Conservation (phyloP, 2,329 filamentous ascomycete species). For the Diaporthe amygdali region DNA sequence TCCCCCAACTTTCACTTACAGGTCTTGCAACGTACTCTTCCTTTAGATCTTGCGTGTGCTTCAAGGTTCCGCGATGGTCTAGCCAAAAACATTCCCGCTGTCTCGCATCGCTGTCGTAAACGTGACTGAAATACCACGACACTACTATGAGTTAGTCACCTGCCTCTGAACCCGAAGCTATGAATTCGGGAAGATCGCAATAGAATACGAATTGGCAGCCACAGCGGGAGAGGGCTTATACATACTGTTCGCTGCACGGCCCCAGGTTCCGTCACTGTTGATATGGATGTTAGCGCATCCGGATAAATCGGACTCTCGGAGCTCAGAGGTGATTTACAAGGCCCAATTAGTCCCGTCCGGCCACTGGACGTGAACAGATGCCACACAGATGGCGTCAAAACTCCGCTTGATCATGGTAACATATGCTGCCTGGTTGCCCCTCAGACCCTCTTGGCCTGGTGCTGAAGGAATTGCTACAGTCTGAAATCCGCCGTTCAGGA, state of each 20-base stretch:
- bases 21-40: constrained; percentile 11
- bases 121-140: constrained; percentile 4
- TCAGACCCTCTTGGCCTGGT: background rate
- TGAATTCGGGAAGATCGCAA: background rate
- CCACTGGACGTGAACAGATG: background rate
- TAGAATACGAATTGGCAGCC: background rate
- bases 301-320: background rate
- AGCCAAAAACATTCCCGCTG: constrained; percentile 10
- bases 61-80: background rate
- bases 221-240: background rate
- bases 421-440: background rate
- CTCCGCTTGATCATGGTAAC: constrained; percentile 3
- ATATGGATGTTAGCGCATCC: background rate
- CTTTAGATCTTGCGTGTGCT: background rate
- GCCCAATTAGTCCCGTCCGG: background rate
- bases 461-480: background rate
- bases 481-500: background rate
- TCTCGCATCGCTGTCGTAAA: background rate
- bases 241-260: background rate
- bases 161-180: background rate
- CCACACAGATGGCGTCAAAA: constrained; percentile 2
- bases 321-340: background rate
- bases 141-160: background rate
- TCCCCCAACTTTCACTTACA: too few relatives aligned
- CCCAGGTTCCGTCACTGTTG: background rate